Base-by-base conservation (phyloP, 192 early-diverging fungal species). In the Rhizophagus prolifer region DNA sequence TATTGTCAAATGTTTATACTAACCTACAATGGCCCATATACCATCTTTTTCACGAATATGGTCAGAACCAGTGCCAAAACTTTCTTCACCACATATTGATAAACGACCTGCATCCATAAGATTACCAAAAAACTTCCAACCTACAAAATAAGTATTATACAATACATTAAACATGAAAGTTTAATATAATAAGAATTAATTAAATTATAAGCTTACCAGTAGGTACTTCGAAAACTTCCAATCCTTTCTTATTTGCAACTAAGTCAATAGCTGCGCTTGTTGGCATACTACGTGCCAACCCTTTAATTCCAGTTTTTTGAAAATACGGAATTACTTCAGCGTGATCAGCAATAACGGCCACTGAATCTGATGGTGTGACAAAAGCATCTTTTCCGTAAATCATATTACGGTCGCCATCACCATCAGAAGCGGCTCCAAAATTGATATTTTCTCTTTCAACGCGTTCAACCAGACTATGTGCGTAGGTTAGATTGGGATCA, bases 41-140 rank as follows among this genome's bases (percentile, higher is more conserved):
- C 97, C 97, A 85, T 99, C 97, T 87, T 99, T 99, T 81, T 99
- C 97, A 69, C 97, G 95, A 70, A 99, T 97, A 73, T 98, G 96
- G 84, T 98, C 96, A 0, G 96, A 97, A 69, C 97, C 97, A 16
- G 97, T 99, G 68, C 97, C 97, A 83, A 99, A 99, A 7, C 92
- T 94, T 84, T 99, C 97, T 79, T 99, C 97, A 69, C 97, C 97
- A 79, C 97, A 99, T 75, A 99, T 95, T 1, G 94, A 95, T 74
- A 95, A 86, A 60, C 93, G 86, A 21, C 92, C 93, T 38, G 95
- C 96, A 80, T 99, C 97, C 96, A 99, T 97, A 58, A 99, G 83
- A 86, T 98, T 98, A 59, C 97, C 96, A 91, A 99, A 99, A 88
- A 99, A 99, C 86, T 97, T 94, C 92, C 92, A 93, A 50, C 91